Evolutionary conservation across 192 early-diverging fungal species (phyloP).

Genomic region (Allomyces macrogynus): DNA sequence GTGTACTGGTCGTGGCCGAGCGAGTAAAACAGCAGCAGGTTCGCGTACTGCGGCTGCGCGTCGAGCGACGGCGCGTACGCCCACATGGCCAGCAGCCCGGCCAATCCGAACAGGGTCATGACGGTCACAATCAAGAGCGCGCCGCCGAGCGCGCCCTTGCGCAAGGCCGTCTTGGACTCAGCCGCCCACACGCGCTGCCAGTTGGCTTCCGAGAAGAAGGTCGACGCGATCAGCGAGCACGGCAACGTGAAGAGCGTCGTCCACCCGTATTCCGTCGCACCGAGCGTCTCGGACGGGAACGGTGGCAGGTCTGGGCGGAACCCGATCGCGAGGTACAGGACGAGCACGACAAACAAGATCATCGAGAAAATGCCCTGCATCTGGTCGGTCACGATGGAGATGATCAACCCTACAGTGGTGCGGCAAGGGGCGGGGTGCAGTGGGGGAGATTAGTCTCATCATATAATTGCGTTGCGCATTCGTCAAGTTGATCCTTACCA

Average conservation of each 20-base stretch:
- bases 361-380: conserved; percentile 15
- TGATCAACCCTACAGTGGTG: no score
- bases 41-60: background rate
- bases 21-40: conserved; percentile 10
- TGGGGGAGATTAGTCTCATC: no score
- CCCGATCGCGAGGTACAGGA: conserved; percentile 18
- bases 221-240: conserved; percentile 16
- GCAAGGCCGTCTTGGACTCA: conserved; percentile 10
- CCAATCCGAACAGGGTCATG: conserved; percentile 22
- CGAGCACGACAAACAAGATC: conserved; percentile 9
- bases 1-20: conserved; percentile 10
- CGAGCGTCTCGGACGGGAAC: conserved; percentile 11
- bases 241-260: conserved; percentile 16
- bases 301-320: conserved; percentile 12
- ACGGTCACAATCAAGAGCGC: conserved; percentile 9
- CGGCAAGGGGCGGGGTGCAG: no score
- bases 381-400: conserved; percentile 22
- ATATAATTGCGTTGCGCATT: no score
- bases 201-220: conserved; percentile 24
- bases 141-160: conserved; percentile 12
- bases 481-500: no score
- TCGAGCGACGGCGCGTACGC: background rate
- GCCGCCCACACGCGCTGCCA: conserved; percentile 34
- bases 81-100: conserved; percentile 8
- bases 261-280: conserved; percentile 13